phyloP scores from a whole-genome alignment of 2,329 filamentous ascomycete species.

The Cladosporium sp. region DNA sequence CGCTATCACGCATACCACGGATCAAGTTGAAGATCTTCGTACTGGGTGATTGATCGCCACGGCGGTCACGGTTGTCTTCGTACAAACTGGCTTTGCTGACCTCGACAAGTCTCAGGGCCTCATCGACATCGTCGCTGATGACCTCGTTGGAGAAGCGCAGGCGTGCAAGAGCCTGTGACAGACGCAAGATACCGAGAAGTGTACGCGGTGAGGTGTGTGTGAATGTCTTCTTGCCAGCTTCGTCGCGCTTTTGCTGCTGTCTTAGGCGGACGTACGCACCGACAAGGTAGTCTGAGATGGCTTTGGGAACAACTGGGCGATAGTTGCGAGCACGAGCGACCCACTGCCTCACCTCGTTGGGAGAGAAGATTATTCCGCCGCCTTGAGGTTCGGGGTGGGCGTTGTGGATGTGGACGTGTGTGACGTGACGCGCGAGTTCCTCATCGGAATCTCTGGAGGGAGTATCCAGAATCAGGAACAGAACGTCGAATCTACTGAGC shows the following conservation, averaged over 20 bases:
- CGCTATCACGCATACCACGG: constrained; percentile 78
- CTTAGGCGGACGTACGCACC: constrained; percentile 95
- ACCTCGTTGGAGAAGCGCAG: constrained; percentile 84
- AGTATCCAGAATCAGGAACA: constrained; percentile 95
- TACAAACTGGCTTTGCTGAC: constrained; percentile 90
- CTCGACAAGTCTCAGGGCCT: constrained; percentile 84
- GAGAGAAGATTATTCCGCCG: constrained; percentile 73
- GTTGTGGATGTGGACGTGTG: constrained; percentile 96
- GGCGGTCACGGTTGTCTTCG: constrained; percentile 58
- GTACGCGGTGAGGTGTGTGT: constrained; percentile 92
- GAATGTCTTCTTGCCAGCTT: constrained; percentile 87
- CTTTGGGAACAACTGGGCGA: constrained; percentile 78
- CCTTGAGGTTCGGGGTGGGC: constrained; percentile 72
- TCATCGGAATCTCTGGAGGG: constrained; percentile 85
- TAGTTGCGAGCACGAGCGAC: constrained; percentile 88
- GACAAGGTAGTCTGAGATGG: constrained; percentile 91
- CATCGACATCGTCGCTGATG: constrained; percentile 88
- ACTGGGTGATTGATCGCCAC: constrained; percentile 70
- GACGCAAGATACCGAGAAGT: constrained; percentile 83
- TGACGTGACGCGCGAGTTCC: constrained; percentile 90
- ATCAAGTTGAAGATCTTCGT: constrained; percentile 95
- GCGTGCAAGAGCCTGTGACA: constrained; percentile 88
- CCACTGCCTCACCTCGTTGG: constrained; percentile 92
- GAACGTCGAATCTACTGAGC: constrained; percentile 91
- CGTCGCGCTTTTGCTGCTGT: constrained; percentile 85